phyloP scores from a whole-genome alignment of 495 filamentous ascomycete genomes.

The Penicillium manginii region DNA sequence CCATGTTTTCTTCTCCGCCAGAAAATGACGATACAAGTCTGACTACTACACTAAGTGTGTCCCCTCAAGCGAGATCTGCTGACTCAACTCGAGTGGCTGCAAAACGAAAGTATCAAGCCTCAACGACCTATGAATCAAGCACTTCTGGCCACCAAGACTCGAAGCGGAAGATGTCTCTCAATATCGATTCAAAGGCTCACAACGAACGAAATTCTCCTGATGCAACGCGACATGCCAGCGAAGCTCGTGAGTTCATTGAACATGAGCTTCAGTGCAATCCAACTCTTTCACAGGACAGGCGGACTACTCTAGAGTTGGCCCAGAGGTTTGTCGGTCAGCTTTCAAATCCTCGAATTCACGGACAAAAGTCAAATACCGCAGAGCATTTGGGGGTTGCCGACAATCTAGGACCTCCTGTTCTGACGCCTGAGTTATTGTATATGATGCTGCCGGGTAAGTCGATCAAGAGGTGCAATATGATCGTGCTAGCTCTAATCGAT shows the following conservation, averaged over 20 bases:
- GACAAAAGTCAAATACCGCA: conserved; percentile 13
- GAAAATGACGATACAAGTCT: conserved; percentile 9
- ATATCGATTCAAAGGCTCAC: conserved; percentile 10
- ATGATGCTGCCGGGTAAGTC: conserved; percentile 34
- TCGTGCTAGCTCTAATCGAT: conserved; percentile 6
- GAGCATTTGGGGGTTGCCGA: conserved; percentile 22
- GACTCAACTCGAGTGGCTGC: not conserved
- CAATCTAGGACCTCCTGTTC: conserved; percentile 16
- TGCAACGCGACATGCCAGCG: conserved; percentile 28
- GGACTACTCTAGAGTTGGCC: conserved; percentile 28
- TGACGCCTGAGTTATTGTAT: conserved; percentile 33
- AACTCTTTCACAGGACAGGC: conserved; percentile 31
- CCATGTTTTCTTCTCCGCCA: conserved; percentile 15
- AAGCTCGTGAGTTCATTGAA: conserved; percentile 33
- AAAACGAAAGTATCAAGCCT: conserved; percentile 16
- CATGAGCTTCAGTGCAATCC: conserved; percentile 34
- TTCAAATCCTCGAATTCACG: conserved; percentile 23
- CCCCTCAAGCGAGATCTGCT: conserved; percentile 8
- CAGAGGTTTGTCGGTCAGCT: conserved; percentile 30
- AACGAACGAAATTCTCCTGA: conserved; percentile 25
- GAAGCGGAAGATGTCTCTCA: conserved; percentile 23
- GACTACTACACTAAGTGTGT: conserved; percentile 3
- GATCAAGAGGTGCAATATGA: not conserved
- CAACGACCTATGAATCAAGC: not conserved
- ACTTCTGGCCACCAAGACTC: not conserved